Base-by-base conservation (phyloP, 2,329 filamentous ascomycete species). In the Amphichorda felina region DNA sequence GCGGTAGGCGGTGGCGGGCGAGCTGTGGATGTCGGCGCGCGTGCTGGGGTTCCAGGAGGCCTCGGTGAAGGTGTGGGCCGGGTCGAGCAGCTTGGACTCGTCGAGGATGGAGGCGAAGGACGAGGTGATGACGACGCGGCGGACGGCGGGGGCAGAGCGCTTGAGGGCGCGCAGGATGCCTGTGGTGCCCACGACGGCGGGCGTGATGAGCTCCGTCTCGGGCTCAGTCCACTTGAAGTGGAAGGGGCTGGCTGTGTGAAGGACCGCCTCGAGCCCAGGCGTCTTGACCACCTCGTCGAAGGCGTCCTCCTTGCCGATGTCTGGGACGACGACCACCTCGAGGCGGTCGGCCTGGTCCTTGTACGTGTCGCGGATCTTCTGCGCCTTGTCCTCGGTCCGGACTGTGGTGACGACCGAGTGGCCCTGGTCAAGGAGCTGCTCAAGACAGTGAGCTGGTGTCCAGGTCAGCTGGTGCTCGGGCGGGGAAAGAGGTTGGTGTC, bases 231-330 rank as follows among this genome's bases (percentile, higher is more conserved):
- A 65, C 3, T 66, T 62, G 54, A 63, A 73, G 46, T 72, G 69
- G 50, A 77, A 70, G 1, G 74, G 73, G 34, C 69, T 74, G 1
- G 74, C 74, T 2, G 72, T 75, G 57, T 79, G 73, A 36, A 77
- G 56, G 27, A 78, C 70, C 33, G 67, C 67, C 38, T 72, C 64
- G 35, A 76, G 54, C 18, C 61, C 64, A 1, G 66, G 63, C 4
- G 51, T 60, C 52, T 61, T 55, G 41, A 69, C 62, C 2, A 70
- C 74, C 46, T 76, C 65, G 47, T 84, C 76, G 51, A 94, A 94
- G 38, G 86, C 85, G 37, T 70, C 68, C 30, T 75, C 68, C 48
- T 76, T 57, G 4, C 83, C 82, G 45, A 94, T 82, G 50, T 94
- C 85, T 14, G 79, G 74, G 17, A 93, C 84, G 45, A 91, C 76